Percentiles rank a stretch among this genome's conserved stretches.
Conservation (phyloP, 164 flowering plant species). For the Magnolia officinalis region DNA sequence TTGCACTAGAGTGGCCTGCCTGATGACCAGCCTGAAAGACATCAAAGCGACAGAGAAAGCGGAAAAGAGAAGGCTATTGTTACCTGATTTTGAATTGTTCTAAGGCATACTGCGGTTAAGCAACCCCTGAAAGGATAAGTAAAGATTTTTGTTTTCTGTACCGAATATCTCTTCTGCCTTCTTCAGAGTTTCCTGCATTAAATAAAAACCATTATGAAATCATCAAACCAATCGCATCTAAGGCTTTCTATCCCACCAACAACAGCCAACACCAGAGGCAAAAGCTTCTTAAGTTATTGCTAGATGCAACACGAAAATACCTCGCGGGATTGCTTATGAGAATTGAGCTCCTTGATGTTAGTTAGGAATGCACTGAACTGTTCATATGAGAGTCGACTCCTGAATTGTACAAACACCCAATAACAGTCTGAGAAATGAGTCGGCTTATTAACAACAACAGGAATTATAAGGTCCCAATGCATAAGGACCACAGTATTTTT, state of each 20-base stretch:
- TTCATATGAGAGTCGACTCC: slow-evolving; percentile 87
- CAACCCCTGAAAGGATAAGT: slow-evolving; percentile 76
- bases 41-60: no score
- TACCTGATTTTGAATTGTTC: not conserved
- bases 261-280: not conserved
- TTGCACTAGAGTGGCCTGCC: not conserved
- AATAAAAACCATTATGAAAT: not conserved
- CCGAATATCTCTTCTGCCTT: slow-evolving; percentile 97
- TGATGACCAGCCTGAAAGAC: not conserved
- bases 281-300: not conserved
- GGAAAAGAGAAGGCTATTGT: not conserved
- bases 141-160: slow-evolving; percentile 84
- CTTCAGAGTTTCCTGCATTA: slow-evolving; percentile 72
- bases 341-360: slow-evolving; percentile 88
- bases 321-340: slow-evolving; percentile 92
- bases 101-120: slow-evolving; percentile 56
- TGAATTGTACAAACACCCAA: slow-evolving; percentile 23
- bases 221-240: not conserved
- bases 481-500: not conserved
- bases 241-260: not conserved
- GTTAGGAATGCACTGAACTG: slow-evolving; percentile 93
- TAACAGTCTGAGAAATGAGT: not conserved
- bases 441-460: not conserved
- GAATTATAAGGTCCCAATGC: not conserved
- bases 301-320: slow-evolving; percentile 25